Percentiles rank a stretch among this genome's conserved stretches.
Evolutionary conservation across 805 yeast genomes (phyloP).

Genomic region (Ogataea dorogensis): DNA sequence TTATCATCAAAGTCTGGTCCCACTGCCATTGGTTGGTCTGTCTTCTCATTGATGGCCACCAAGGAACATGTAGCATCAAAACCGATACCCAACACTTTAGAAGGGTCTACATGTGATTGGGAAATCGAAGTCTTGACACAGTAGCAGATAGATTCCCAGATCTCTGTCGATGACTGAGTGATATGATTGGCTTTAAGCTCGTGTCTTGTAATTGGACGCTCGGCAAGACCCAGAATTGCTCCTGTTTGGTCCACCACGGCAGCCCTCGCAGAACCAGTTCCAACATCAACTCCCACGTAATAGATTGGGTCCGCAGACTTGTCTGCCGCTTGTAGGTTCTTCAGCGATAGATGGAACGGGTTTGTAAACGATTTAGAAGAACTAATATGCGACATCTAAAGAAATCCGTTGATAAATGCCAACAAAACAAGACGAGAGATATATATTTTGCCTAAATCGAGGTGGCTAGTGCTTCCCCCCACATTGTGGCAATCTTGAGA

Average conservation of each 20-base stretch:
- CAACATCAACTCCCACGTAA: constrained; percentile 51
- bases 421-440: constrained; percentile 1
- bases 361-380: constrained; percentile 31
- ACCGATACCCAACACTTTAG: constrained; percentile 78
- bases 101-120: constrained; percentile 71
- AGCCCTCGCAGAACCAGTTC: constrained; percentile 98
- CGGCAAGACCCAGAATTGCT: constrained; percentile 73
- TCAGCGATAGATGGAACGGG: constrained; percentile 36
- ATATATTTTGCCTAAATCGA: constrained; percentile 1
- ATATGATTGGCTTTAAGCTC: constrained; percentile 70
- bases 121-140: constrained; percentile 74
- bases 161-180: constrained; percentile 87
- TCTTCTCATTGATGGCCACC: constrained; percentile 67
- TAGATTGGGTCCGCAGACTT: constrained; percentile 30
- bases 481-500: constrained; percentile 5
- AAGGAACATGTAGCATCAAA: constrained; percentile 97
- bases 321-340: constrained; percentile 24
- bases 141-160: constrained; percentile 84
- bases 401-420: not conserved
- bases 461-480: constrained; percentile 14
- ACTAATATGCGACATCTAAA: constrained; percentile 16
- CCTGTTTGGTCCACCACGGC: constrained; percentile 85
- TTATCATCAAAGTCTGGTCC: constrained; percentile 83
- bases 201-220: constrained; percentile 75
- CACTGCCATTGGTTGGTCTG: constrained; percentile 75